Base-by-base conservation (phyloP, 192 early-diverging fungal genomes). In the Backusella parvicylindrica region DNA sequence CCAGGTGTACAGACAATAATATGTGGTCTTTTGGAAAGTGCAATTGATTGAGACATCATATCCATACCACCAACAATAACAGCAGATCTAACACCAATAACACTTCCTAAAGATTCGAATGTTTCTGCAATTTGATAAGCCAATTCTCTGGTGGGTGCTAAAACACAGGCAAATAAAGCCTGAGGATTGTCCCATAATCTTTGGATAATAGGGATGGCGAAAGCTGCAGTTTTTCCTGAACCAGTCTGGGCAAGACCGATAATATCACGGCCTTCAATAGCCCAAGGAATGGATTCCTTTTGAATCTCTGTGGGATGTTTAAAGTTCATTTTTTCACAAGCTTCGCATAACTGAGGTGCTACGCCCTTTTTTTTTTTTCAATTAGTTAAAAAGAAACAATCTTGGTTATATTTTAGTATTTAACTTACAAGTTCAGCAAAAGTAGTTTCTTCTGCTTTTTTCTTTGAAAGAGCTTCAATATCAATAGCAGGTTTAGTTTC, bases 201-300 rank as follows among this genome's bases (percentile, higher is more conserved):
- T 53, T 96, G 94, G 35, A 96, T 86, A 50, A 96, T 95, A 2
- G 94, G 94, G 2, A 96, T 77, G 6, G 93, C 92, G 83, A 96
- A 96, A 0, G 94, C 94, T 4, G 91, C 94, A 0, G 94, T 96
- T 76, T 96, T 94, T 75, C 95, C 95, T 9, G 94, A 95, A 37
- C 95, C 97, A 0, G 97, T 99, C 81, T 99, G 97, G 11, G 97
- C 97, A n/a, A 99, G 89, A 28, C 96, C 97, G 75, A 99, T 99
- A 75, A 99, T 93, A 78, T 99, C 97, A 38, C 92, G 87, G 11
- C 94, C 95, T 83, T 95, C 86, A 30, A 99, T 85, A 0, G 97
- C 95, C 87, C 89, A 91, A 8, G 97, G 97, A 65, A 99, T 97
- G 16, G 95, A 88, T 74, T 94, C 93, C 43, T 79, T 84, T 83